Evolutionary conservation across 306 rosid species (phyloP).

Genomic region (Nissolia schottii): DNA sequence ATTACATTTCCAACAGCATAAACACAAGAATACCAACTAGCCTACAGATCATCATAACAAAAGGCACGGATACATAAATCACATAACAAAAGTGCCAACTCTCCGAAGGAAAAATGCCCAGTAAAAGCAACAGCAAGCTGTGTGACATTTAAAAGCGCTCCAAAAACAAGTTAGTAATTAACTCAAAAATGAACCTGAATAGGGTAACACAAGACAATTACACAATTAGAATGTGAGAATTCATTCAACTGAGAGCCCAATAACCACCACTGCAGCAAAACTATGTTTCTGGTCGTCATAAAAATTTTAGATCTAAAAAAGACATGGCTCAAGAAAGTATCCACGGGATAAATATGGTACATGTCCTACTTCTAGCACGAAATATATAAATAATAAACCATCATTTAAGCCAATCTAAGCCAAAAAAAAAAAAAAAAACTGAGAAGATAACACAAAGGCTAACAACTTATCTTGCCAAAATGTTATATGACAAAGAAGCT

Average conservation of each 20-base stretch:
- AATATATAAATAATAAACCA: constrained; percentile 32
- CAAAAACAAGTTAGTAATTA: constrained; percentile 13
- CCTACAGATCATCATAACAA: too few species aligned
- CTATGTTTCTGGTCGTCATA: constrained; percentile 12
- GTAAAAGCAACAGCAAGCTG: constrained; percentile 3
- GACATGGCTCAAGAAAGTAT: constrained; percentile 7
- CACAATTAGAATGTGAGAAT: background rate
- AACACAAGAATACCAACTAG: background rate
- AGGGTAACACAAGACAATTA: constrained; percentile 13
- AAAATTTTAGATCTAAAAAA: constrained; percentile 9
- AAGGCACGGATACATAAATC: background rate
- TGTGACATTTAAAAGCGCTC: background rate
- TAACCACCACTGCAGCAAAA: constrained; percentile 18
- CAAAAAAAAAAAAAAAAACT: background rate
- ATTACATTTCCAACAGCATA: background rate
- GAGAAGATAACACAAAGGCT: constrained; percentile 17
- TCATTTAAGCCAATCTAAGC: constrained; percentile 31
- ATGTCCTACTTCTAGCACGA: constrained; percentile 39
- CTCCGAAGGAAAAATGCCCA: background rate
- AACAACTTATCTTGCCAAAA: constrained; percentile 28
- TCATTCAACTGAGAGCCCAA: background rate
- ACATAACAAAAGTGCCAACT: background rate
- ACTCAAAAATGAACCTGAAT: background rate
- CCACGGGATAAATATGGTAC: constrained; percentile 40
- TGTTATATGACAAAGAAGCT: constrained; percentile 29